A percentile compares a stretch with the other conserved stretches of the same genome.
Conservation (phyloP, 108 stramenopile species). For the Seminavis robusta region DNA sequence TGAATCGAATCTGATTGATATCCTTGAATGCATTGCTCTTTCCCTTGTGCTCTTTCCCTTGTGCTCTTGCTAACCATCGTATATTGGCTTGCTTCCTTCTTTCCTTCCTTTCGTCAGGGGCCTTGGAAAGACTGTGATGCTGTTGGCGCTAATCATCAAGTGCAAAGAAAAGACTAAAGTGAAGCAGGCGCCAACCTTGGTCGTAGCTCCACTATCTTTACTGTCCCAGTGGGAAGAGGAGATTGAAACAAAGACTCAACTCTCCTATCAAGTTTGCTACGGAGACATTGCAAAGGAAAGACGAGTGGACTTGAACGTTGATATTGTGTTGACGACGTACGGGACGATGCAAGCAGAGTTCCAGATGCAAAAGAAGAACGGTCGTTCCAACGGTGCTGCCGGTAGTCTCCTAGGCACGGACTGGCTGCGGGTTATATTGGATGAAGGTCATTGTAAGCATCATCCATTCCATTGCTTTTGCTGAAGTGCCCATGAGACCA, state of each 20-base stretch:
- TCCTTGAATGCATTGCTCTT: neutral
- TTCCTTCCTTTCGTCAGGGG: neutral
- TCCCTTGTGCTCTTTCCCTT: neutral
- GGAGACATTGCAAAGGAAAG: slow-evolving; percentile 54
- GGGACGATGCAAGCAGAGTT: slow-evolving; percentile 29
- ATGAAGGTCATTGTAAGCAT: slow-evolving; percentile 62
- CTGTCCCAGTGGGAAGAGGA: slow-evolving; percentile 85
- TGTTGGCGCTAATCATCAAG: slow-evolving; percentile 60
- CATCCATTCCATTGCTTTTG: neutral
- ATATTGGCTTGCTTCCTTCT: neutral
- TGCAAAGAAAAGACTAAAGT: slow-evolving; percentile 27
- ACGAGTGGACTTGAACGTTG: too few species aligned
- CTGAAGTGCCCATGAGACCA: neutral
- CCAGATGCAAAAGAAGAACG: neutral
- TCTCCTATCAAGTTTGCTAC: slow-evolving; percentile 60
- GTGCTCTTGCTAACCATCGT: neutral
- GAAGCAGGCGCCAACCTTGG: slow-evolving; percentile 47
- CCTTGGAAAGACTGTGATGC: slow-evolving; percentile 79
- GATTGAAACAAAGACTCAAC: slow-evolving; percentile 65
- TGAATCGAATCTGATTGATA: neutral
- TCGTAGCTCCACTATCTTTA: slow-evolving; percentile 75
- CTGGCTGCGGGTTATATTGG: slow-evolving; percentile 76
- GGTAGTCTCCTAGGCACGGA: slow-evolving; percentile 18
- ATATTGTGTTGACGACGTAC: slow-evolving; percentile 82
- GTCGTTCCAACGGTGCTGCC: neutral